phyloP scores from a whole-genome alignment of 2,329 filamentous ascomycete species.

The Drechslera avenae region DNA sequence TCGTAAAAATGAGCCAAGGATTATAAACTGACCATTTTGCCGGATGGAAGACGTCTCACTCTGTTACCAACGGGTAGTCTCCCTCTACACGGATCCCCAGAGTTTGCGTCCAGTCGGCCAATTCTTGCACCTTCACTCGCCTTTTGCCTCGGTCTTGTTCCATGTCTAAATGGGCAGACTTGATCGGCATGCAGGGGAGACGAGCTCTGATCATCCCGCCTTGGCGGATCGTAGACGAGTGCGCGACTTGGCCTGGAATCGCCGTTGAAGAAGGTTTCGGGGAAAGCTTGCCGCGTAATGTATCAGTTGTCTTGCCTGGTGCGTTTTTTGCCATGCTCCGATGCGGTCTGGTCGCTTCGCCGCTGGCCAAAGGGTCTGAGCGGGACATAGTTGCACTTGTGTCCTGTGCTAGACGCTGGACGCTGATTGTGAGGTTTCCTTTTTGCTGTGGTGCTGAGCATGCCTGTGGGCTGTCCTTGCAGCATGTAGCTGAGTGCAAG shows the following conservation, averaged over 20 bases:
- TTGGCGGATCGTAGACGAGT: neutral
- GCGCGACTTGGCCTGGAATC: neutral
- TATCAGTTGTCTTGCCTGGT: neutral
- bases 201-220: conserved; percentile 1
- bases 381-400: neutral
- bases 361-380: neutral
- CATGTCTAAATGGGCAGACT: neutral
- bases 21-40: too few species aligned
- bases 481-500: conserved; percentile 16
- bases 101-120: too few species aligned
- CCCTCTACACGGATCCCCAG: too few species aligned
- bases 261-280: neutral
- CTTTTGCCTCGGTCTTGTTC: conserved; percentile 3
- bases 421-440: neutral
- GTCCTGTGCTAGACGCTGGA: neutral
- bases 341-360: neutral
- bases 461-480: conserved; percentile 11
- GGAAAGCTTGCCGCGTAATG: neutral
- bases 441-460: conserved; percentile 7
- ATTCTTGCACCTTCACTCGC: conserved; percentile 7
- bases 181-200: neutral
- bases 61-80: neutral
- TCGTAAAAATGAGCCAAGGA: too few species aligned
- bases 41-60: too few species aligned
- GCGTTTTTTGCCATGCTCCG: neutral